phyloP scores from a whole-genome alignment of 2,329 filamentous ascomycete genomes.

The Nemania sp. region DNA sequence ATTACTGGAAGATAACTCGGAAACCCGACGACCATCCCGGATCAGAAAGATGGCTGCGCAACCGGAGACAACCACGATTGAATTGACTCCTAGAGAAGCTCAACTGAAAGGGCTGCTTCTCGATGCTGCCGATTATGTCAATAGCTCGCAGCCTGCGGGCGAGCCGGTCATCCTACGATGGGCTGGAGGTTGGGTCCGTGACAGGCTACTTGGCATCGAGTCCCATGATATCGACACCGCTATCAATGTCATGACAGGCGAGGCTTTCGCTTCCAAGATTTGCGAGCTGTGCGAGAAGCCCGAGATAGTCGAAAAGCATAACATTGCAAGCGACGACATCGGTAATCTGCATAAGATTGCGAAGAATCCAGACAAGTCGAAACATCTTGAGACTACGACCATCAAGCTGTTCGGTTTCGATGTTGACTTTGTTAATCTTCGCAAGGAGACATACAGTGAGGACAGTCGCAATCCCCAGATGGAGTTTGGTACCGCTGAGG shows the following conservation, averaged over 20 bases:
- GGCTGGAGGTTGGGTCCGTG: conserved; percentile 86
- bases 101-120: conserved; percentile 77
- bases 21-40: conserved; percentile 27
- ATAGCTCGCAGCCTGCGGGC: conserved; percentile 51
- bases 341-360: conserved; percentile 85
- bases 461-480: conserved; percentile 88
- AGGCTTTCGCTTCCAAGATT: conserved; percentile 72
- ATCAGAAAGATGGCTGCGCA: conserved; percentile 39
- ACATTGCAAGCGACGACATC: conserved; percentile 61
- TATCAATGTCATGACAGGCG: conserved; percentile 84
- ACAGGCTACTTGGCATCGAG: conserved; percentile 73
- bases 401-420: conserved; percentile 84
- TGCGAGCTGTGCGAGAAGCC: conserved; percentile 68
- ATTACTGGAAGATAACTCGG: conserved; percentile 27
- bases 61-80: conserved; percentile 43
- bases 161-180: conserved; percentile 71
- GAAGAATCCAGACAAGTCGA: conserved; percentile 93
- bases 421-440: conserved; percentile 90
- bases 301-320: conserved; percentile 65
- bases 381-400: conserved; percentile 91
- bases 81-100: conserved; percentile 71
- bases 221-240: conserved; percentile 85
- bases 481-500: conserved; percentile 89
- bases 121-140: conserved; percentile 76
- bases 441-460: conserved; percentile 89